phyloP scores from a whole-genome alignment of 2,329 filamentous ascomycete species.

The Fusarium sp. region DNA sequence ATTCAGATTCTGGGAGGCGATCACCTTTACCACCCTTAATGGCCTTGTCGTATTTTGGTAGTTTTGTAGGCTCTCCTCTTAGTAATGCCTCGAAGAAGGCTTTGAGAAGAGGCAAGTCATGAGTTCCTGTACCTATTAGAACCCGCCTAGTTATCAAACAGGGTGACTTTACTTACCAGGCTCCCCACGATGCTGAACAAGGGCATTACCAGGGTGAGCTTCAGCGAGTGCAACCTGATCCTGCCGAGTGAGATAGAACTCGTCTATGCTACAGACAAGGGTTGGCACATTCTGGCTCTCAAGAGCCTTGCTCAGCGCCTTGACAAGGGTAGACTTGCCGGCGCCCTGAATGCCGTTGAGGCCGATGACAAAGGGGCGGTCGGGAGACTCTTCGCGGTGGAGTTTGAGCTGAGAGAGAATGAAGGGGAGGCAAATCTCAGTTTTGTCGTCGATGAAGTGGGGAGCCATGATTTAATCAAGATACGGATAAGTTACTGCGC shows the following conservation, averaged over 20 bases:
- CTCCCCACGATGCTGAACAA: slow-evolving; percentile 85
- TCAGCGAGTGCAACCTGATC: slow-evolving; percentile 74
- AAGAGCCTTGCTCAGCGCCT: slow-evolving; percentile 71
- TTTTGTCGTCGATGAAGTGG: slow-evolving; percentile 79
- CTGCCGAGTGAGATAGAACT: slow-evolving; percentile 83
- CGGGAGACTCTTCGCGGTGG: slow-evolving; percentile 56
- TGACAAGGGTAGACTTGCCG: slow-evolving; percentile 90
- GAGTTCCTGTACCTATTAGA: slow-evolving; percentile 61
- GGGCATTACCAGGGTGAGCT: slow-evolving; percentile 75
- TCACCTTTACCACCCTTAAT: slow-evolving; percentile 81
- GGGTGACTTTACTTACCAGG: slow-evolving; percentile 63
- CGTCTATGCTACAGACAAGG: slow-evolving; percentile 84
- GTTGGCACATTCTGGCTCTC: slow-evolving; percentile 69
- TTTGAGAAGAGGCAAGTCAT: slow-evolving; percentile 76
- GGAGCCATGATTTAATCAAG: slow-evolving; percentile 43
- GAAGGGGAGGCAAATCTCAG: slow-evolving; percentile 81
- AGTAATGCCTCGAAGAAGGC: slow-evolving; percentile 71
- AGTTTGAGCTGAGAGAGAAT: slow-evolving; percentile 70
- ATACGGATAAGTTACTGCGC: slow-evolving; percentile 10
- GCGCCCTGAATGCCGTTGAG: slow-evolving; percentile 93
- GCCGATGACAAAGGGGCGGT: slow-evolving; percentile 80
- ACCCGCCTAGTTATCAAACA: neutral
- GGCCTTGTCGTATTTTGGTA: slow-evolving; percentile 89
- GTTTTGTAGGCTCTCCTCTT: slow-evolving; percentile 60
- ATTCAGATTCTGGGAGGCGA: slow-evolving; percentile 70